Evolutionary conservation across 768 basidiomycete species (phyloP), one percentile per base, ranked within the genome.

Genomic region (Tylopilus subfusipes): DNA sequence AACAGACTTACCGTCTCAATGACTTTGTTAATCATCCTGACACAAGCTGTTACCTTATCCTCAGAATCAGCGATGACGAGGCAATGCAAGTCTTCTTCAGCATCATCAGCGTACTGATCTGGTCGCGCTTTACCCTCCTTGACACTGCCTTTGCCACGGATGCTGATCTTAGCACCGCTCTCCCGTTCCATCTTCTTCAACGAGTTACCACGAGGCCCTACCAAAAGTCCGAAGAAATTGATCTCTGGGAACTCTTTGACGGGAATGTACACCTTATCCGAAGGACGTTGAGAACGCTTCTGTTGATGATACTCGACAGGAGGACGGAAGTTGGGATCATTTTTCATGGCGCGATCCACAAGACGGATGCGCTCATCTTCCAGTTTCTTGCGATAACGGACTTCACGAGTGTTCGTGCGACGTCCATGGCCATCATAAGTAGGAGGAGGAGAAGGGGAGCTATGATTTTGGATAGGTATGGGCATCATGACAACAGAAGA

Each of bases 181-280:
- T 98, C 93, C 54, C 91, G 80, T 73, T 99, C 97, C 97, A 99
- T 99, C 75, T 93, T 95, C 82, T 99, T 99, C 80, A 98, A 76
- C 76, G 95, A 95, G 70, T 99, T 98, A 43, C 97, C 97, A 66
- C 97, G 90, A 66, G 97, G 97, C 36, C 97, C 97, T 59, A 99
- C 96, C 56, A 99, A 83, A 57, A 99, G 78, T 63, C 97, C 97
- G 65, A 99, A 98, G 76, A 98, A 99, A 71, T 99, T 99, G 79
- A 99, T 98, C 75, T 98, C 96, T 2, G 97, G 97, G 63, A 99
- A 99, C 74, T 99, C 97, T 72, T 99, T 98, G 69, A 98, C 95
- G 38, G 97, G 97, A 56, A 99, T 98, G 70, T 98, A 99, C 57
- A 99, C 97, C 75, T 98, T 98, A 56, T 99, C 97, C 31, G 90